A percentile compares a stretch with the other conserved stretches of the same genome.
Evolutionary conservation across 441 rosid genomes (phyloP).

Genomic region (Aleurites moluccanus): DNA sequence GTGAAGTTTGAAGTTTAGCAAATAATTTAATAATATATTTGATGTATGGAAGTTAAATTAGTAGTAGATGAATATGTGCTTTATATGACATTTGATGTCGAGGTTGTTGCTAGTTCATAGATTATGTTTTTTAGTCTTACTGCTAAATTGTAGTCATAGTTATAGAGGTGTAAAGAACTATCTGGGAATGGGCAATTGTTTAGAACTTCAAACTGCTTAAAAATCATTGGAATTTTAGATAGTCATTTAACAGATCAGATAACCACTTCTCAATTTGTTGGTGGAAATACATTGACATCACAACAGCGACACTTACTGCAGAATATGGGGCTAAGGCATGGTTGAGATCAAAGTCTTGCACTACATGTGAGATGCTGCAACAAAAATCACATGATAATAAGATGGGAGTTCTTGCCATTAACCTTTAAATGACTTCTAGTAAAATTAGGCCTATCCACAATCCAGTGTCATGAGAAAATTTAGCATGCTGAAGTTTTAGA

Average conservation of each 20-base stretch:
- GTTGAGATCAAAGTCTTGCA: background rate
- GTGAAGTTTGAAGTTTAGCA: too few relatives aligned
- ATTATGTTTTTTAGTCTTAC: too few relatives aligned
- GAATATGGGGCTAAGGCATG: background rate
- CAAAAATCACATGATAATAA: background rate
- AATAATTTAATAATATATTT: too few relatives aligned
- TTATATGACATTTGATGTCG: too few relatives aligned
- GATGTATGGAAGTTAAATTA: too few relatives aligned
- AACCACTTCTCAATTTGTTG: background rate
- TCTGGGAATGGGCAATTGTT: background rate
- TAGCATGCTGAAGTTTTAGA: background rate
- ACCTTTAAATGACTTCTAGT: background rate
- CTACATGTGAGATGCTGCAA: slow-evolving; percentile 1
- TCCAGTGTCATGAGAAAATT: background rate
- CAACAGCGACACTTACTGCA: background rate
- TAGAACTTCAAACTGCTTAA: background rate
- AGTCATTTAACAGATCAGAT: background rate
- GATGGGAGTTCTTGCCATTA: background rate
- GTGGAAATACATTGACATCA: background rate
- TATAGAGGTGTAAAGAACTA: background rate
- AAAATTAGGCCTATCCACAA: background rate
- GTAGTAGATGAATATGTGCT: too few relatives aligned
- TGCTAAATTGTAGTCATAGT: too few relatives aligned
- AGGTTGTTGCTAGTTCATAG: too few relatives aligned
- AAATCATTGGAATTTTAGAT: background rate